Evolutionary conservation across 2,329 filamentous ascomycete genomes (phyloP).

Genomic region (Mollisiaceae sp.): DNA sequence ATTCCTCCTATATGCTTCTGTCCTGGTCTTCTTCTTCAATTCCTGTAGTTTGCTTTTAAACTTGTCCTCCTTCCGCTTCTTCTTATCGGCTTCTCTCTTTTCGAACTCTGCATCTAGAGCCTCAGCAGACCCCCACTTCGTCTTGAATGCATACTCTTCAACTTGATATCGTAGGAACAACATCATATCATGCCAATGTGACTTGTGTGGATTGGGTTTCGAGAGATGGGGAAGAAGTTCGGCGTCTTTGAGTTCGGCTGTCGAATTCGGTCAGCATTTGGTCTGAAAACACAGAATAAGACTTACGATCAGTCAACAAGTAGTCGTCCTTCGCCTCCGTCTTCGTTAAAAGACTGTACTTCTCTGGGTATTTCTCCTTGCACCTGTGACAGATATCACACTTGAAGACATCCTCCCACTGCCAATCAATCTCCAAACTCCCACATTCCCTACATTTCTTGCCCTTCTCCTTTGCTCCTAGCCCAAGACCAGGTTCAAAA

Average conservation of each 20-base stretch:
- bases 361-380: conserved; percentile 89
- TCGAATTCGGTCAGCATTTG: too few relatives aligned
- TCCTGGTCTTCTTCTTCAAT: conserved; percentile 89
- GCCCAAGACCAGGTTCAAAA: conserved; percentile 85
- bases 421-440: conserved; percentile 88
- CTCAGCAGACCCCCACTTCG: conserved; percentile 90
- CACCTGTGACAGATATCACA: conserved; percentile 79
- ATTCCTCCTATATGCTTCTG: conserved; percentile 84
- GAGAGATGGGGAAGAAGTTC: conserved; percentile 87
- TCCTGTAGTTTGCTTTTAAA: conserved; percentile 89
- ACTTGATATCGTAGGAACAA: conserved; percentile 92
- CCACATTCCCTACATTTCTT: conserved; percentile 85
- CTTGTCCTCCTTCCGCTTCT: conserved; percentile 85
- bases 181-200: conserved; percentile 99
- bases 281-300: too few relatives aligned
- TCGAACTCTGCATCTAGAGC: conserved; percentile 89
- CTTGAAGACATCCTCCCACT: conserved; percentile 86
- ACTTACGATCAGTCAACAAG: conserved; percentile 85
- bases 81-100: conserved; percentile 77
- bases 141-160: conserved; percentile 86
- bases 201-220: conserved; percentile 92
- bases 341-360: conserved; percentile 94
- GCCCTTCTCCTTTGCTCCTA: conserved; percentile 64
- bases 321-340: conserved; percentile 97
- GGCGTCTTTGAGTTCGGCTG: conserved; percentile 87